Base-by-base conservation (phyloP, 352 stramenopile genomes). In the Phytopythium oedochilum region DNA sequence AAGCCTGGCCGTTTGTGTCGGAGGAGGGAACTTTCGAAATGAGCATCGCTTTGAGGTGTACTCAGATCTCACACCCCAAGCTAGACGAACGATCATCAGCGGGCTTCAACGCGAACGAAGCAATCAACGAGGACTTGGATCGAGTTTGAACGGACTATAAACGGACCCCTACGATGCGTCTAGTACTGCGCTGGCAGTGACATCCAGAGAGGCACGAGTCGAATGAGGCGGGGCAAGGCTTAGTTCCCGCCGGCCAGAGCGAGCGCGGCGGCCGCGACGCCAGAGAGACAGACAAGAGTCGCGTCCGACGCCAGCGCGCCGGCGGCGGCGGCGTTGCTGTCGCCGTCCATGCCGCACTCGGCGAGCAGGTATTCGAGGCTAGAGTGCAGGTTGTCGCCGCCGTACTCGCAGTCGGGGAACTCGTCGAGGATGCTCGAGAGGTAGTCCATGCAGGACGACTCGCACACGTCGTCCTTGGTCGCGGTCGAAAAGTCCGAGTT, bases 361-460 rank as follows among this genome's bases (percentile, higher is more conserved):
- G 34, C 23, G 32, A 54, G 46, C 28, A 53, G 2, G 26, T 26
- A n/a, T 8, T 38, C 23, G 31, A 54, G 32, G 11, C 20, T 44
- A n/a, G 34, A 8, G 31, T 35, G 45, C 32, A 54, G 11, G 48
- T 34, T 44, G 31, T n/a, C 25, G 32, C 31, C 34, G 31, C 4
- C 11, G 31, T 54, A 54, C 48, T 44, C 48, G 48, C 48, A 54
- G 31, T 54, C 48, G 12, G 48, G 48, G 48, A 54, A 44, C 35
- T 54, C 23, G 48, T 25, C 28, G 48, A 45, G 3, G 12, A 54
- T 54, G 48, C 14, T 32, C 20, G 31, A 35, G 18, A 54, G 48
- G 48, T 35, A 54, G 31, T 42, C 31, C 48, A 54, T 42, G 48
- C 48, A 54, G 20, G n/a, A 20, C 18, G 31, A 42, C 4, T 54